phyloP scores from a whole-genome alignment of 2,329 filamentous ascomycete genomes.

The Penicillium sp. region DNA sequence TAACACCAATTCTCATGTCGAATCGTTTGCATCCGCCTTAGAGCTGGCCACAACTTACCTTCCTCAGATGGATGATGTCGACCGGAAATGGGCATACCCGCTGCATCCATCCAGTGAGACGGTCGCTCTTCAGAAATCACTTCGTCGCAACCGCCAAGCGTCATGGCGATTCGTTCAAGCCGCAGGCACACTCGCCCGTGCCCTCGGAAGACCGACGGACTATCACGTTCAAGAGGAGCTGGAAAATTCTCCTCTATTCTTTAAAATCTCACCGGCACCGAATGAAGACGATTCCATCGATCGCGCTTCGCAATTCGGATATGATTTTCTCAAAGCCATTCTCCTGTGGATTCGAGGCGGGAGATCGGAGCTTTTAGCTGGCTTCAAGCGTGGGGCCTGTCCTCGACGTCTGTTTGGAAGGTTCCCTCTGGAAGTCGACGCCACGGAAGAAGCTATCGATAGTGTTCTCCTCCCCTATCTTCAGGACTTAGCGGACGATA shows the following conservation, averaged over 20 bases:
- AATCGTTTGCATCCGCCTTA: constrained; percentile 40
- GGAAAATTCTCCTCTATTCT: constrained; percentile 37
- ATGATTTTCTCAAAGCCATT: constrained; percentile 60
- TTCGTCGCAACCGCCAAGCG: constrained; percentile 52
- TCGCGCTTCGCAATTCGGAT: constrained; percentile 51
- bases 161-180: constrained; percentile 58
- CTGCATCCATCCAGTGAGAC: constrained; percentile 50
- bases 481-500: constrained; percentile 47
- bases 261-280: constrained; percentile 45
- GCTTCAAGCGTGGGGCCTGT: constrained; percentile 48
- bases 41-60: constrained; percentile 46
- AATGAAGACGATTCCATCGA: constrained; percentile 39
- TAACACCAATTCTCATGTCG: constrained; percentile 30
- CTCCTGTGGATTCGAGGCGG: constrained; percentile 58
- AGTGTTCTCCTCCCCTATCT: constrained; percentile 56
- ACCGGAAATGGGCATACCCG: constrained; percentile 54
- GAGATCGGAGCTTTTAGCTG: constrained; percentile 49
- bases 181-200: constrained; percentile 52
- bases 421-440: constrained; percentile 49
- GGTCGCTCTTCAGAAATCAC: constrained; percentile 50
- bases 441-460: constrained; percentile 51
- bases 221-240: constrained; percentile 37
- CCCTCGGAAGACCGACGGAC: constrained; percentile 50
- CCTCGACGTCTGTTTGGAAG: constrained; percentile 40
- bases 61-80: constrained; percentile 53